These are phyloP conservation scores for Letharia columbiana DNA, from an alignment of 495 filamentous ascomycete genomes.

Conservation along the genomic window DNA sequence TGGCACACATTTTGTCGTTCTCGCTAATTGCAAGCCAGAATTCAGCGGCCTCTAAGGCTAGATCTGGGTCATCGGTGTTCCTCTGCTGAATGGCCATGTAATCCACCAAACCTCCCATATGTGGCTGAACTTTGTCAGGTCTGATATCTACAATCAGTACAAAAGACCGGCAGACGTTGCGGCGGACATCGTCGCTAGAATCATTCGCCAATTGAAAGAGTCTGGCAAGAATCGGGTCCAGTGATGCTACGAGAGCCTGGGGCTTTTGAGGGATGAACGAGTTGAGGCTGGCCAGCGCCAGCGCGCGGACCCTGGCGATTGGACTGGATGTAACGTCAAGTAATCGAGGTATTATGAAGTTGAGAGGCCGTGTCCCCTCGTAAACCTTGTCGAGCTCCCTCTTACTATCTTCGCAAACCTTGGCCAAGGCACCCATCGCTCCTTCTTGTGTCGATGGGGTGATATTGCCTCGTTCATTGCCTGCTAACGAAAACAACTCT, in stretches of 20 bases:
- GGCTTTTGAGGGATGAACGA: slow-evolving; percentile 79
- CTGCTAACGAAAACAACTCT: slow-evolving; percentile 65
- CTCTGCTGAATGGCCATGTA: slow-evolving; percentile 88
- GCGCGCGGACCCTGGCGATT: slow-evolving; percentile 62
- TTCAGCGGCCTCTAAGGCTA: slow-evolving; percentile 90
- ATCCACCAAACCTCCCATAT: slow-evolving; percentile 81
- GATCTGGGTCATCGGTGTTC: slow-evolving; percentile 73
- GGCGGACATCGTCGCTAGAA: slow-evolving; percentile 64
- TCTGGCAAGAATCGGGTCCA: slow-evolving; percentile 72
- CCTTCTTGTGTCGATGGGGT: slow-evolving; percentile 73
- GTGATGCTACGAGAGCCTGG: slow-evolving; percentile 60
- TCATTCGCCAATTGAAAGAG: slow-evolving; percentile 77
- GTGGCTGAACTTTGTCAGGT: slow-evolving; percentile 80
- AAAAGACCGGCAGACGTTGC: slow-evolving; percentile 88
- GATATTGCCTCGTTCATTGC: slow-evolving; percentile 59
- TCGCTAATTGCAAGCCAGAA: slow-evolving; percentile 96
- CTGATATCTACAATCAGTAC: slow-evolving; percentile 84
- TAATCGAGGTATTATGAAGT: slow-evolving; percentile 84
- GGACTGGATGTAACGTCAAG: slow-evolving; percentile 73
- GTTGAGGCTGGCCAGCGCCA: slow-evolving; percentile 78
- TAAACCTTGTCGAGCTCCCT: slow-evolving; percentile 79
- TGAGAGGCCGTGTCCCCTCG: slow-evolving; percentile 73
- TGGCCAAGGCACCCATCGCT: slow-evolving; percentile 82
- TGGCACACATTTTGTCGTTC: slow-evolving; percentile 63
- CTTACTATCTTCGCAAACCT: slow-evolving; percentile 95